These are phyloP conservation scores for Colletotrichum salicis DNA, from an alignment of 2,329 filamentous ascomycete genomes.

Conservation along the genomic window DNA sequence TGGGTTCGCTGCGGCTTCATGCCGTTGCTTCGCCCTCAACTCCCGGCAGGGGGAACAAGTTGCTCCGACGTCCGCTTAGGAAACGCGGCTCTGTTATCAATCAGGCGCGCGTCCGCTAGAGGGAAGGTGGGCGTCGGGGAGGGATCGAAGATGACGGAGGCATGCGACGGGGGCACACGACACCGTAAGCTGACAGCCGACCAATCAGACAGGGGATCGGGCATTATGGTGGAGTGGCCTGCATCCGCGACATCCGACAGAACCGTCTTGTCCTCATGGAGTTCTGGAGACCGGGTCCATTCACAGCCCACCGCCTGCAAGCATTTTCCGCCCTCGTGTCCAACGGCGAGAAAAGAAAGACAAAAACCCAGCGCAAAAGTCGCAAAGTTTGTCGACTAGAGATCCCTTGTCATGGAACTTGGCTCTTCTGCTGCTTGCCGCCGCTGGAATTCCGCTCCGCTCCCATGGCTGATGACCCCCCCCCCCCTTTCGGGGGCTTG, in stretches of 20 bases:
- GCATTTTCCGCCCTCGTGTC: neutral
- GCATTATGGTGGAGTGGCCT: slow-evolving; percentile 12
- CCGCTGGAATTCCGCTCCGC: slow-evolving; percentile 2
- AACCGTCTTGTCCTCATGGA: slow-evolving; percentile 22
- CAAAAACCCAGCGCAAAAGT: neutral
- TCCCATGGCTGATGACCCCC: neutral
- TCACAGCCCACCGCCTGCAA: slow-evolving; percentile 6
- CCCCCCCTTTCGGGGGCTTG: neutral
- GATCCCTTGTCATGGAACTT: neutral
- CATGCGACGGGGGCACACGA: slow-evolving; percentile 3
- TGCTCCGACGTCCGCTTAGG: slow-evolving; percentile 16
- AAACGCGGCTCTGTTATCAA: slow-evolving; percentile 24
- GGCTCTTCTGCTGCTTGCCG: neutral
- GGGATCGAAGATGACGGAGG: slow-evolving; percentile 25
- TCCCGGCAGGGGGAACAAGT: neutral
- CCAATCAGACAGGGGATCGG: slow-evolving; percentile 6
- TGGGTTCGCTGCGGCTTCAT: neutral
- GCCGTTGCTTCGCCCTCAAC: neutral
- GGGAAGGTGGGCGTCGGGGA: slow-evolving; percentile 2
- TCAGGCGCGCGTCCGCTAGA: slow-evolving; percentile 2
- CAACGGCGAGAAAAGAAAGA: neutral
- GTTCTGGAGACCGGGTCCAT: slow-evolving; percentile 1
- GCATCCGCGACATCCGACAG: slow-evolving; percentile 33
- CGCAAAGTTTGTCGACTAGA: neutral
- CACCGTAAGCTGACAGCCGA: slow-evolving; percentile 4